Base-by-base conservation (phyloP, 2,329 filamentous ascomycete genomes). In the Coniochaeta sp. region DNA sequence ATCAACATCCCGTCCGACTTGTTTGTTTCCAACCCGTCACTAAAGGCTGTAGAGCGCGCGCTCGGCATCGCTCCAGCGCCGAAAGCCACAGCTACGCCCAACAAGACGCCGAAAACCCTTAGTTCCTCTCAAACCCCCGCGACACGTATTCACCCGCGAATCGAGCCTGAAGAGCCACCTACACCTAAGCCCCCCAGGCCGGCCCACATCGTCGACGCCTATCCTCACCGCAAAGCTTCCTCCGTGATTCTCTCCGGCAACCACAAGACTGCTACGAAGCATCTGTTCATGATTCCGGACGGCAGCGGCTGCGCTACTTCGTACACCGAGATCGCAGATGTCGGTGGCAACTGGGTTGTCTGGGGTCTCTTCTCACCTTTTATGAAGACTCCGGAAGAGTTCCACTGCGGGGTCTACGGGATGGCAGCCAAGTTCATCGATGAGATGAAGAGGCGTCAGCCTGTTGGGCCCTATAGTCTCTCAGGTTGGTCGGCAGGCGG, bases 401-500 rank as follows among this genome's bases (percentile, higher is more conserved):
- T 82, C 74, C 81, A 79, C 31, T 87, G 85, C 67, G 85, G 85
- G 62, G 83, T 89, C 59, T 82, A 86, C 66, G 84, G 85, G 28
- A 84, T 88, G 69, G 83, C 86, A 6, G 73, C 80, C 64, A 81
- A 87, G 69, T 89, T 87, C 72, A 81, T 89, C 43, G 75, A 79
- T 5, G 88, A 91, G 73, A 89, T 91, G 72, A 87, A 85, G 72
- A 82, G 85, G 6, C 86, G 88, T 58, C 88, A 91, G 72, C 85
- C 88, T 3, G 68, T 77, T 24, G 89, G 89, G 0, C 86, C 87
- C 0, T 90, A 90, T 72, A 80, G 81, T 58, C 73, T 91, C 1
- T 82, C 85, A 17, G 89, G 89, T 26, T 92, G 89, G 89, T 89
- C 85, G n/a, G 89, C 88, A 1, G 89, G 89, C 28, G 89, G 89